Conservation (phyloP, 2,329 filamentous ascomycete species). For the Paraphoma sp. region DNA sequence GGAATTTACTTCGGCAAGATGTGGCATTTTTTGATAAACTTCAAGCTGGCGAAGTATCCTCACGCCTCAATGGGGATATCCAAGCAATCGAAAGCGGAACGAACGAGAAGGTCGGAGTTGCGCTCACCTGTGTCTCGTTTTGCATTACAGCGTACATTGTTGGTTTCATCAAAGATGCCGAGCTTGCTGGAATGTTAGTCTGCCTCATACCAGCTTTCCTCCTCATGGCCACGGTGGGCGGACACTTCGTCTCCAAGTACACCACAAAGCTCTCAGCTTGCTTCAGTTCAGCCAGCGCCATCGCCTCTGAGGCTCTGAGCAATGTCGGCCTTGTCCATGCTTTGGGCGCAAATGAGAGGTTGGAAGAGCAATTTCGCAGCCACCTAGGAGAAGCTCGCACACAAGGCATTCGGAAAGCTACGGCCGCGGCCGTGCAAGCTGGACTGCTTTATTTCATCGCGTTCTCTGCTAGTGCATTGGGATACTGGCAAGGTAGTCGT, state of each 20-base stretch:
- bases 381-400: slow-evolving; percentile 59
- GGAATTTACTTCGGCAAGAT: slow-evolving; percentile 65
- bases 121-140: slow-evolving; percentile 67
- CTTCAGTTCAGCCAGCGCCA: slow-evolving; percentile 65
- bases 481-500: slow-evolving; percentile 71
- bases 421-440: slow-evolving; percentile 63
- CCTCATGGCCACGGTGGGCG: slow-evolving; percentile 63
- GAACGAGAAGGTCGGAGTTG: slow-evolving; percentile 73
- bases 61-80: slow-evolving; percentile 70
- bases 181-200: slow-evolving; percentile 68
- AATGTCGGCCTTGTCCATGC: slow-evolving; percentile 69
- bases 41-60: slow-evolving; percentile 67
- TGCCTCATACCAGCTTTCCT: slow-evolving; percentile 69
- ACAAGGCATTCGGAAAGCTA: slow-evolving; percentile 65
- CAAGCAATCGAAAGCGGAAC: slow-evolving; percentile 71
- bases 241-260: slow-evolving; percentile 62
- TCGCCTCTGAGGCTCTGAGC: slow-evolving; percentile 67
- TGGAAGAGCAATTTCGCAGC: slow-evolving; percentile 66
- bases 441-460: slow-evolving; percentile 72
- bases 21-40: slow-evolving; percentile 69
- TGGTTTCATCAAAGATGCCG: slow-evolving; percentile 69
- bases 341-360: slow-evolving; percentile 64
- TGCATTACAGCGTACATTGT: slow-evolving; percentile 72
- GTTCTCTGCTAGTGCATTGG: slow-evolving; percentile 70
- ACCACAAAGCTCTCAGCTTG: slow-evolving; percentile 58